These are phyloP conservation scores for Phytopythium ostracodes DNA, from an alignment of 352 stramenopile species.

Conservation along the genomic window DNA sequence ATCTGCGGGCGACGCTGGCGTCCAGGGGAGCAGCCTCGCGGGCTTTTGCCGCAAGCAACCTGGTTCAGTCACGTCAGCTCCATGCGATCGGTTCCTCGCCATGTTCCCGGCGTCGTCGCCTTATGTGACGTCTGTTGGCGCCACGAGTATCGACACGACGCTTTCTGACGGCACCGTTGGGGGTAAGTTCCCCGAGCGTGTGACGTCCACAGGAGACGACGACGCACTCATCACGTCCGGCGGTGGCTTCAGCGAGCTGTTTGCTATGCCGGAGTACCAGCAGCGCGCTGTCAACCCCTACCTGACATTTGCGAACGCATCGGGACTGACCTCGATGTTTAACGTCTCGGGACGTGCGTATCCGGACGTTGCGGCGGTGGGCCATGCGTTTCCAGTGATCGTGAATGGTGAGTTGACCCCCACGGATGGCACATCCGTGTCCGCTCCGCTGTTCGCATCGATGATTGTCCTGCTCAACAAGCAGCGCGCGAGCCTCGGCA, in stretches of 20 bases:
- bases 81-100: constrained; percentile 34
- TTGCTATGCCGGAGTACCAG: constrained; percentile 46
- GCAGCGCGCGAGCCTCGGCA: constrained; percentile 24
- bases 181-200: constrained; percentile 41
- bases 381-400: constrained; percentile 59
- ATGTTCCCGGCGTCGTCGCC: constrained; percentile 74
- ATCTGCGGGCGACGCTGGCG: constrained; percentile 59
- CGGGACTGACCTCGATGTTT: constrained; percentile 29
- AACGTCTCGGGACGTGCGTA: constrained; percentile 44
- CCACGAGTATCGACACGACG: constrained; percentile 33
- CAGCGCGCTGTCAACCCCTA: constrained; percentile 32
- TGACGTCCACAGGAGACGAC: constrained; percentile 35
- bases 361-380: constrained; percentile 61
- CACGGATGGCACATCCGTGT: constrained; percentile 73
- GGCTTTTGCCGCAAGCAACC: constrained; percentile 33
- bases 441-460: constrained; percentile 59
- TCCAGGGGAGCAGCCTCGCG: constrained; percentile 46
- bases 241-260: constrained; percentile 65
- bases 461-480: constrained; percentile 63
- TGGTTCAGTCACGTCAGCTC: constrained; percentile 19
- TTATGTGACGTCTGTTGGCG: constrained; percentile 67
- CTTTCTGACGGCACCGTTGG: constrained; percentile 9
- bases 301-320: constrained; percentile 19
- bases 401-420: constrained; percentile 43
- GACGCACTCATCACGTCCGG: constrained; percentile 68